These are phyloP conservation scores for Abortiporus biennis DNA, from an alignment of 1,284 basidiomycete genomes.

Conservation along the genomic window DNA sequence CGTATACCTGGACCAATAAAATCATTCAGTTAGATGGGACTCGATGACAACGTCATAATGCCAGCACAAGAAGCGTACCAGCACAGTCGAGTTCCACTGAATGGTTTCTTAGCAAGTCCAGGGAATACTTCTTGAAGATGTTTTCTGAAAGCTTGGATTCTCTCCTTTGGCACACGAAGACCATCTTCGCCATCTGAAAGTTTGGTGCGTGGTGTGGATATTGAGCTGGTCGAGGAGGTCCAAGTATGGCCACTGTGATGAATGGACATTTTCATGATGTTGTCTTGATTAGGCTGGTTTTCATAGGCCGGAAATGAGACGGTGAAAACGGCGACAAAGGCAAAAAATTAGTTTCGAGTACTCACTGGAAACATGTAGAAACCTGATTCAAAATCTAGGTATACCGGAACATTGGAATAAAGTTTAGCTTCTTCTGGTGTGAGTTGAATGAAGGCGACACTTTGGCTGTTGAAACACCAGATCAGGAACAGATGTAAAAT, in stretches of 20 bases:
- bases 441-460: conserved; percentile 71
- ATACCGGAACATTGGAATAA: conserved; percentile 65
- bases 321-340: too few species aligned
- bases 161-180: conserved; percentile 54
- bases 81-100: conserved; percentile 70
- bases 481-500: background rate
- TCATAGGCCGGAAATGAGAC: too few species aligned
- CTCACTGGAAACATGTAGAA: conserved; percentile 78
- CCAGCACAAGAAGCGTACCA: conserved; percentile 46
- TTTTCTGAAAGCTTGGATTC: conserved; percentile 43
- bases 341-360: too few species aligned
- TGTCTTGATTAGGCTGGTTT: conserved; percentile 71
- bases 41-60: background rate
- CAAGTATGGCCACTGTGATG: conserved; percentile 60
- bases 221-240: conserved; percentile 26
- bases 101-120: conserved; percentile 60
- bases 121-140: conserved; percentile 63
- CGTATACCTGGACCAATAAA: conserved; percentile 51
- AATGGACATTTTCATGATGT: conserved; percentile 70
- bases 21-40: background rate
- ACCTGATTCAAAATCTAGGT: conserved; percentile 62
- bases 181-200: conserved; percentile 50
- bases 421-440: conserved; percentile 56
- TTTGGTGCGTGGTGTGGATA: conserved; percentile 66
- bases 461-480: conserved; percentile 51